Conservation (phyloP, 1,284 basidiomycete species). For the Ganoderma meredithae region DNA sequence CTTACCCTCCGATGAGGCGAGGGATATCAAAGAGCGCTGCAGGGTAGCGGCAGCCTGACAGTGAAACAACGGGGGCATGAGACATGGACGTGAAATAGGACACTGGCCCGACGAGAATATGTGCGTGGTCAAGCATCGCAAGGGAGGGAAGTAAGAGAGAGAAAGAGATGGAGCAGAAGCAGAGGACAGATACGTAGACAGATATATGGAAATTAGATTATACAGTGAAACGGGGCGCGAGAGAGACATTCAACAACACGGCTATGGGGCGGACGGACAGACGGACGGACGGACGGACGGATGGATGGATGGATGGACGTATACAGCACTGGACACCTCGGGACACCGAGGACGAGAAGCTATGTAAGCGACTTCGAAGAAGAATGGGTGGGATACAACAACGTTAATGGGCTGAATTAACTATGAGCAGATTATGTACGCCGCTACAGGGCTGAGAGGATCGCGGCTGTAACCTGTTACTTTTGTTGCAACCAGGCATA, state of each 20-base stretch:
- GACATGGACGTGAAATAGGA: too few species aligned
- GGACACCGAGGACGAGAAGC: conserved; percentile 3
- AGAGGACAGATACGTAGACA: background rate
- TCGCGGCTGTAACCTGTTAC: conserved; percentile 26
- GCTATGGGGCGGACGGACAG: too few species aligned
- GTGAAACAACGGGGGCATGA: too few species aligned
- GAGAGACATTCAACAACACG: background rate
- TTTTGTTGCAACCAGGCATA: conserved; percentile 20
- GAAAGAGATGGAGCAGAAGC: background rate
- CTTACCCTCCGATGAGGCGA: too few species aligned
- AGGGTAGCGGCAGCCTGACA: too few species aligned
- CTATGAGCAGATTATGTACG: conserved; percentile 23
- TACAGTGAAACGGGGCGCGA: conserved; percentile 15
- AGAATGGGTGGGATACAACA: background rate
- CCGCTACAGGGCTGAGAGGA: too few species aligned
- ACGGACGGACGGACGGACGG: too few species aligned
- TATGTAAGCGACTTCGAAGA: too few species aligned
- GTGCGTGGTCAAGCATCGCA: conserved; percentile 27
- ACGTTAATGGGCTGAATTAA: conserved; percentile 9
- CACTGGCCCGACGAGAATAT: conserved; percentile 31
- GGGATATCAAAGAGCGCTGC: background rate
- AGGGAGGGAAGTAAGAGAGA: too few species aligned
- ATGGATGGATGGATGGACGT: background rate
- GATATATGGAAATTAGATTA: conserved; percentile 12
- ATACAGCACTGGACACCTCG: too few species aligned